Evolutionary conservation across 2,329 filamentous ascomycete genomes (phyloP).

Genomic region (Fusarium sacchari): DNA sequence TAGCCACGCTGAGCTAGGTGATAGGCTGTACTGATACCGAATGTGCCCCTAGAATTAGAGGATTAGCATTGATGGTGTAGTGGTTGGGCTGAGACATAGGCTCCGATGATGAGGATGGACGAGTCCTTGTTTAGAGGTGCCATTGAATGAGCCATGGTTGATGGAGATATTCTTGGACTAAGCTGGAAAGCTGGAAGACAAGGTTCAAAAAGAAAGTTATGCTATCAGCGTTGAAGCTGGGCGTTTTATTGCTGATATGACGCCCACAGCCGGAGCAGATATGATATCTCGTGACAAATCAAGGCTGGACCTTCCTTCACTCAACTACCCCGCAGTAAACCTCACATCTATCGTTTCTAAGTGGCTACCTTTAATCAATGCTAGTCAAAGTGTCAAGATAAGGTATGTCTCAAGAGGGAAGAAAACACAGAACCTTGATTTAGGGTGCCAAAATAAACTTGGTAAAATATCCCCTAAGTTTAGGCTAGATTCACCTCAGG

Average conservation of each 20-base stretch:
- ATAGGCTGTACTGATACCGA: conserved; percentile 8
- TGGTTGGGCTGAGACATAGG: not conserved
- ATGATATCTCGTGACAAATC: not conserved
- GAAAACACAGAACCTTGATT: too few species aligned
- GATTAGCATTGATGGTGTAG: not conserved
- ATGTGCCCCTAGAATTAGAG: not conserved
- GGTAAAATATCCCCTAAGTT: too few species aligned
- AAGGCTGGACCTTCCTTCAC: not conserved
- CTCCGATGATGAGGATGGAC: conserved; percentile 4
- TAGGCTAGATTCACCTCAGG: too few species aligned
- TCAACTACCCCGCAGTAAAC: not conserved
- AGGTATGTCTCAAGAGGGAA: not conserved
- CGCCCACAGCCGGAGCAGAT: not conserved
- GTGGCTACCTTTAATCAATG: not conserved
- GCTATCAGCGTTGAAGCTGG: not conserved
- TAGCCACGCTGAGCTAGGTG: conserved; percentile 24
- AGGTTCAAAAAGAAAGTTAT: fast-evolving
- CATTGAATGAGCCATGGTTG: not conserved
- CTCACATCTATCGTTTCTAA: not conserved
- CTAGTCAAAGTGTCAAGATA: not conserved
- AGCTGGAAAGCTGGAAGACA: not conserved
- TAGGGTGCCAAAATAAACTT: too few species aligned
- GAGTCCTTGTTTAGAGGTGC: not conserved
- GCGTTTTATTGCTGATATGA: not conserved
- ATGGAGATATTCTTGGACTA: fast-evolving